phyloP scores from a whole-genome alignment of 148 eudicot species.

The Drosera capensis region DNA sequence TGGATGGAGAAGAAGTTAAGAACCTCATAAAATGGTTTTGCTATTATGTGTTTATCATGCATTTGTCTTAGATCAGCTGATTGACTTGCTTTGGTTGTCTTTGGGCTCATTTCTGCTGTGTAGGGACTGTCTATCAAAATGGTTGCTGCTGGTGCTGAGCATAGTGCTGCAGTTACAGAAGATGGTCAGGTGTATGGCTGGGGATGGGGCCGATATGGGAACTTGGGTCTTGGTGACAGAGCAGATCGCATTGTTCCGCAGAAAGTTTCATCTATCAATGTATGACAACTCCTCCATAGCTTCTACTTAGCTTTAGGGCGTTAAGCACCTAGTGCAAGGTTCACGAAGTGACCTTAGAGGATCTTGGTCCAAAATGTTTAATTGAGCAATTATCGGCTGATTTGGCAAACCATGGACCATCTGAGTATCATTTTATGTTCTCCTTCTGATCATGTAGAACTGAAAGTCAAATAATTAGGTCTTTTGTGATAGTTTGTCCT shows the following conservation, averaged over 20 bases:
- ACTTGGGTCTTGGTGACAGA: constrained; percentile 93
- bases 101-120: not conserved
- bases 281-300: constrained; percentile 19
- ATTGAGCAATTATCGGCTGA: no score
- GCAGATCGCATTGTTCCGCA: constrained; percentile 75
- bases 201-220: constrained; percentile 99
- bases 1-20: no score
- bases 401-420: no score
- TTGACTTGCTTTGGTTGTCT: not conserved
- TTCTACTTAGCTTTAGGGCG: no score
- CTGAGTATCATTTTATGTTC: no score
- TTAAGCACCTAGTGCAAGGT: no score
- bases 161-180: constrained; percentile 92
- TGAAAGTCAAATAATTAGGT: no score
- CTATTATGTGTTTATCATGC: not conserved
- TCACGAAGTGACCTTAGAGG: no score
- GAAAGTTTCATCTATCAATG: constrained; percentile 53
- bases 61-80: not conserved
- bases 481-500: no score
- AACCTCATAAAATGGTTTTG: not conserved
- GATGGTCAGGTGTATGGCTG: constrained; percentile 88
- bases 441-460: no score
- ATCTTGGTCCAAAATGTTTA: no score
- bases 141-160: constrained; percentile 99
- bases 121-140: constrained; percentile 79